Percentiles rank a stretch among this genome's conserved stretches.
These are phyloP conservation scores for Martiniozyma abietophila DNA, from an alignment of 805 yeast species.

Conservation along the genomic window DNA sequence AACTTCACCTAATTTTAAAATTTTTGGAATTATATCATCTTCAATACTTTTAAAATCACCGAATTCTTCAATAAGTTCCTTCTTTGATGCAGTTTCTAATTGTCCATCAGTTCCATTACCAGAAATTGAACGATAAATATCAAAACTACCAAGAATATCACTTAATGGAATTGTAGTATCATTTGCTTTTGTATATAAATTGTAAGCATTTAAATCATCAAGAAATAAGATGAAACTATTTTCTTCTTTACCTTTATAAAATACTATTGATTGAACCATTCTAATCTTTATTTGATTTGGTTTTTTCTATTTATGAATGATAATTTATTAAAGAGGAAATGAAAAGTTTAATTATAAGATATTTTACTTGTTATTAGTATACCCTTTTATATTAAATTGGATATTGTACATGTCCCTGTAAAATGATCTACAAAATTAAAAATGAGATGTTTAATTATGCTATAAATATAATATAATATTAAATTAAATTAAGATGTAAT, in stretches of 20 bases:
- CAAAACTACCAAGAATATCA: constrained; percentile 53
- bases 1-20: constrained; percentile 51
- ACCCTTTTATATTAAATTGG: too few species aligned
- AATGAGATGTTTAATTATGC: too few species aligned
- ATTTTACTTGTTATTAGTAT: too few species aligned
- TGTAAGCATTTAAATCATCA: constrained; percentile 40
- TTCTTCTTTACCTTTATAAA: constrained; percentile 53
- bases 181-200: constrained; percentile 38
- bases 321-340: too few species aligned
- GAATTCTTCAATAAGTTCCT: constrained; percentile 58
- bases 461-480: too few species aligned
- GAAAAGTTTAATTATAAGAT: too few species aligned
- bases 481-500: too few species aligned
- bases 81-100: constrained; percentile 60
- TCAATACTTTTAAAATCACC: constrained; percentile 49
- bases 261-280: constrained; percentile 35
- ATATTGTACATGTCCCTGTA: too few species aligned
- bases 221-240: constrained; percentile 65
- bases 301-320: background rate
- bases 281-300: background rate
- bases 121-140: constrained; percentile 50
- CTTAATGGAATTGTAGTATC: constrained; percentile 50
- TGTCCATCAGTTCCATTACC: constrained; percentile 67
- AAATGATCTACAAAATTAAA: too few species aligned
- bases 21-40: constrained; percentile 38